These are phyloP conservation scores for Xylariaceae sp. DNA, from an alignment of 2,329 filamentous ascomycete species.

Conservation along the genomic window DNA sequence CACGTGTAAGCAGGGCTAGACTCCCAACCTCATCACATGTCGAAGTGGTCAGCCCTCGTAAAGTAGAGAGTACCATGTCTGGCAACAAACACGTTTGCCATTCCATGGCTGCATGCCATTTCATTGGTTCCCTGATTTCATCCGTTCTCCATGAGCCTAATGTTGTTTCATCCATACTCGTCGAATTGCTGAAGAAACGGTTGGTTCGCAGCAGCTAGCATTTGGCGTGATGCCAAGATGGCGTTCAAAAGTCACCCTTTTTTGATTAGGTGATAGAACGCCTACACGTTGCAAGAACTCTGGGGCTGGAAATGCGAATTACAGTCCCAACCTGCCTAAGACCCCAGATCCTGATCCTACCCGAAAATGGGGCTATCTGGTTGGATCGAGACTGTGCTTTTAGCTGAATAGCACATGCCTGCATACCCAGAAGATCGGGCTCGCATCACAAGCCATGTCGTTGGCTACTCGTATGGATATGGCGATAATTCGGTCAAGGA, in stretches of 20 bases:
- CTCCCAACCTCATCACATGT: slow-evolving; percentile 4
- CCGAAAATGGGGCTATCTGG: slow-evolving; percentile 1
- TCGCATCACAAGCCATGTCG: neutral
- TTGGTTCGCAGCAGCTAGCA: slow-evolving; percentile 7
- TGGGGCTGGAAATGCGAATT: neutral
- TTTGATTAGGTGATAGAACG: slow-evolving; percentile 5
- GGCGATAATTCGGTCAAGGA: no score
- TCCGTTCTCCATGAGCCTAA: neutral
- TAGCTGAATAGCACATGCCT: neutral
- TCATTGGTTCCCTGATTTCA: neutral
- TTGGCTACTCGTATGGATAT: no score
- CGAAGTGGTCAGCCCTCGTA: no score
- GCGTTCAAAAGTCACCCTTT: neutral
- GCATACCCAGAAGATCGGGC: neutral
- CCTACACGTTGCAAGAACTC: neutral
- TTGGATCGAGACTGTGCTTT: neutral
- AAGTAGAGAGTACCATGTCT: neutral
- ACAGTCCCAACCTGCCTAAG: neutral
- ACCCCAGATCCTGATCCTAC: neutral
- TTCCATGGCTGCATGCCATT: slow-evolving; percentile 2
- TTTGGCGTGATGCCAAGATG: neutral
- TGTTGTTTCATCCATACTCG: slow-evolving; percentile 11
- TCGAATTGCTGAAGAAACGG: neutral
- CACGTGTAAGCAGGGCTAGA: neutral
- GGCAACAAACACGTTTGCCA: slow-evolving; percentile 4